A percentile compares a stretch with the other conserved stretches of the same genome.
phyloP scores from a whole-genome alignment of 2,329 filamentous ascomycete species.

The Paecilomyces dactylethromorphus region DNA sequence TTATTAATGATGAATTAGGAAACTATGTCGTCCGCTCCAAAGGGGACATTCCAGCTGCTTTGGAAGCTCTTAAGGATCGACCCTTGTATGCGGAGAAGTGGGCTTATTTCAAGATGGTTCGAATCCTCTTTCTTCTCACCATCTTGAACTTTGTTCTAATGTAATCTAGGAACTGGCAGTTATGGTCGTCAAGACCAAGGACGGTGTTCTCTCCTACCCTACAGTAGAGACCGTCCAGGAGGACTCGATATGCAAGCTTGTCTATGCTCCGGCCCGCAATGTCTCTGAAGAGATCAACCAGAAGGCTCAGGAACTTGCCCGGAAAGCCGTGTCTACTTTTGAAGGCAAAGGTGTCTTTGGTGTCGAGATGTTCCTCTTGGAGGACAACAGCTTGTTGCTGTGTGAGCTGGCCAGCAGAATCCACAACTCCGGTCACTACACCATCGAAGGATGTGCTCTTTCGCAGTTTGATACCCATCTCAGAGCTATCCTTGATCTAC shows the following conservation, averaged over 20 bases:
- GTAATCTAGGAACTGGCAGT: conserved; percentile 66
- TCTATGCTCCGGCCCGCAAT: conserved; percentile 74
- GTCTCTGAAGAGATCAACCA: conserved; percentile 56
- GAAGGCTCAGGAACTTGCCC: conserved; percentile 68
- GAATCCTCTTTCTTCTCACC: conserved; percentile 1
- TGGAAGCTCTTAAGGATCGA: conserved; percentile 60
- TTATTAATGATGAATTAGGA: conserved; percentile 32
- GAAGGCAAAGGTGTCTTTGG: conserved; percentile 90
- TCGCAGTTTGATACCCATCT: conserved; percentile 93
- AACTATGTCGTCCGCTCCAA: conserved; percentile 60
- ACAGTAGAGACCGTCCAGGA: conserved; percentile 93
- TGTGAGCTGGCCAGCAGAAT: conserved; percentile 81
- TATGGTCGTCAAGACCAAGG: conserved; percentile 87
- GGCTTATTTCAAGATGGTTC: conserved; percentile 66
- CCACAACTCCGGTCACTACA: conserved; percentile 93
- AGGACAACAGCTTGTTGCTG: conserved; percentile 65
- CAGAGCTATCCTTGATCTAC: conserved; percentile 68
- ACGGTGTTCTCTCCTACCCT: conserved; percentile 69
- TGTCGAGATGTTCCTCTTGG: conserved; percentile 87
- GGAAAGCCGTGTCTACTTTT: conserved; percentile 70
- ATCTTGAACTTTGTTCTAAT: conserved; percentile 7
- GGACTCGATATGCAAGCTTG: conserved; percentile 89
- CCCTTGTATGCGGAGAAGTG: conserved; percentile 86
- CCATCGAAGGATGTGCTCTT: conserved; percentile 81
- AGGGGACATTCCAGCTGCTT: conserved; percentile 57